Conservation (phyloP, 768 basidiomycete genomes). For the Lactarius indigo region DNA sequence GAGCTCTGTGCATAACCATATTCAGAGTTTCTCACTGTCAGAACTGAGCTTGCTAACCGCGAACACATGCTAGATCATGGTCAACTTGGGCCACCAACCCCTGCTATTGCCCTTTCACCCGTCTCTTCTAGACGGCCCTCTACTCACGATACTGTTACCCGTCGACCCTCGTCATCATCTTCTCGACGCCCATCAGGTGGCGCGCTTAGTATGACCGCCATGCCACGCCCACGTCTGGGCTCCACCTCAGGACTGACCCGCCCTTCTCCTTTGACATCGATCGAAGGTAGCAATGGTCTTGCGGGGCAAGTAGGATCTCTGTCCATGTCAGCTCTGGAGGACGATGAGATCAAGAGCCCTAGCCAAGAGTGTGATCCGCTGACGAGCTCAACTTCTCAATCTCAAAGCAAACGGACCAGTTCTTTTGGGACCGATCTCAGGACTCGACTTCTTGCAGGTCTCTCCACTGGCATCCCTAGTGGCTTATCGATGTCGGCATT, state of each 20-base stretch:
- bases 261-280: slow-evolving; percentile 9
- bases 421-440: slow-evolving; percentile 19
- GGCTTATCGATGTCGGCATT: slow-evolving; percentile 51
- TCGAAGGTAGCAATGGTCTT: slow-evolving; percentile 17
- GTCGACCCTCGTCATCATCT: slow-evolving; percentile 15
- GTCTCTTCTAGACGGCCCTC: slow-evolving; percentile 43
- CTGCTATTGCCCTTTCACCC: slow-evolving; percentile 44
- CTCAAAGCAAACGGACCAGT: not conserved
- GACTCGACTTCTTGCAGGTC: slow-evolving; percentile 13
- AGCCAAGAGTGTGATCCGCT: slow-evolving; percentile 26
- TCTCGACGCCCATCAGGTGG: slow-evolving; percentile 24
- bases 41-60: slow-evolving; percentile 82
- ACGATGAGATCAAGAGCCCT: slow-evolving; percentile 23
- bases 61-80: slow-evolving; percentile 94
- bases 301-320: slow-evolving; percentile 17
- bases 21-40: slow-evolving; percentile 28
- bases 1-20: not conserved
- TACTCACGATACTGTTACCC: slow-evolving; percentile 17
- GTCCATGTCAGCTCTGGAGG: slow-evolving; percentile 33
- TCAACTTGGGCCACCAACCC: slow-evolving; percentile 67
- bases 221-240: slow-evolving; percentile 18
- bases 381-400: not conserved
- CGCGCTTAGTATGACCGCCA: slow-evolving; percentile 8
- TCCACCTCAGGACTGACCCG: slow-evolving; percentile 15
- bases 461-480: slow-evolving; percentile 30